These are phyloP conservation scores for Pythium graminicola DNA, from an alignment of 352 stramenopile species.

Conservation along the genomic window DNA sequence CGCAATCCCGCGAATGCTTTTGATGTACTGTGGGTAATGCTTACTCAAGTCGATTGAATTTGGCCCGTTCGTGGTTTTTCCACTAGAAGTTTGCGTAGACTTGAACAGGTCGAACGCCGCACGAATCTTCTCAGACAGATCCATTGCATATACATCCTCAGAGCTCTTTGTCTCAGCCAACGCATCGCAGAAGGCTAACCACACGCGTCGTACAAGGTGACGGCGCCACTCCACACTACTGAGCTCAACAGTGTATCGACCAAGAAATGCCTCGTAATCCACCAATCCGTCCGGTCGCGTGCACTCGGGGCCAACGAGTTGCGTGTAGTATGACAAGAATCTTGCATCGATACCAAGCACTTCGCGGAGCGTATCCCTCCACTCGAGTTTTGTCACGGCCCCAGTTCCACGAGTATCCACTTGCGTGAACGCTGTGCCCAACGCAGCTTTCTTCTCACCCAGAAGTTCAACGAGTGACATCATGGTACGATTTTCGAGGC, in stretches of 20 bases:
- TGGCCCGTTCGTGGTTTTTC: conserved; percentile 5
- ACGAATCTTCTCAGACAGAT: conserved; percentile 52
- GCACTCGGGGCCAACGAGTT: conserved; percentile 40
- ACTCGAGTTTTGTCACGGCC: conserved; percentile 56
- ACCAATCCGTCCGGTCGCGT: conserved; percentile 31
- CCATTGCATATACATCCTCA: conserved; percentile 41
- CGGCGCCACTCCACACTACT: conserved; percentile 60
- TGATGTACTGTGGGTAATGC: conserved; percentile 20
- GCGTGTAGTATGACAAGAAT: conserved; percentile 67
- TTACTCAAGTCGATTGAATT: conserved; percentile 22
- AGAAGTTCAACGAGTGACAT: conserved; percentile 78
- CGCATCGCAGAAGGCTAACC: conserved; percentile 58
- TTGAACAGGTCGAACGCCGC: conserved; percentile 69
- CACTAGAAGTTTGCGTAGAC: conserved; percentile 12
- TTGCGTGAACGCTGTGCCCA: conserved; percentile 45
- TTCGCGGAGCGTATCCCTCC: conserved; percentile 49
- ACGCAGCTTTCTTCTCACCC: conserved; percentile 64
- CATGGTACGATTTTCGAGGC: conserved; percentile 61
- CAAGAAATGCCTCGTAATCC: conserved; percentile 71
- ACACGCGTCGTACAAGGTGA: conserved; percentile 64
- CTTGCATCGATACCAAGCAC: conserved; percentile 56
- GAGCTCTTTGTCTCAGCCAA: conserved; percentile 30
- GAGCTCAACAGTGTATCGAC: conserved; percentile 65
- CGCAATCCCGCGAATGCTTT: conserved; percentile 26
- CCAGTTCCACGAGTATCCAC: conserved; percentile 33